Conservation (phyloP, 371 early-diverging fungal genomes). For the Circinella umbellata region DNA sequence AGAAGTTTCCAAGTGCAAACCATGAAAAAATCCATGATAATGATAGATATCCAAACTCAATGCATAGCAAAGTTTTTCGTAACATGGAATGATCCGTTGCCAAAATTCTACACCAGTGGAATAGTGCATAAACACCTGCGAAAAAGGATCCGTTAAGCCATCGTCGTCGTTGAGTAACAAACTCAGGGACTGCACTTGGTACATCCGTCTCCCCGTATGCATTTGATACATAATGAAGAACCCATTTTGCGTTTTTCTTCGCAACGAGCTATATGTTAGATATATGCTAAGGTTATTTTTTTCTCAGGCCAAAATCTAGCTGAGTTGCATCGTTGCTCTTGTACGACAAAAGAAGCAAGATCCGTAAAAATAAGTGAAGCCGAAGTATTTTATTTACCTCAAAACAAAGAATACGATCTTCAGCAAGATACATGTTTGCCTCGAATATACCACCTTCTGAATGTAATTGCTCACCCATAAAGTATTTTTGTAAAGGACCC, state of each 20-base stretch:
- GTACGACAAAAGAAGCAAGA: too few relatives aligned
- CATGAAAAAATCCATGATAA: slow-evolving; percentile 73
- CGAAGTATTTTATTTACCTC: slow-evolving; percentile 21
- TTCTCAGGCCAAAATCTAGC: too few relatives aligned
- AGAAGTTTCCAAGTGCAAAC: slow-evolving; percentile 77
- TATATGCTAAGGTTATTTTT: too few relatives aligned
- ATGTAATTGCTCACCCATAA: slow-evolving; percentile 91
- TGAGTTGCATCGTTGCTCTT: too few relatives aligned
- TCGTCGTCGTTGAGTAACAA: slow-evolving; percentile 86
- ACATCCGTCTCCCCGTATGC: slow-evolving; percentile 88
- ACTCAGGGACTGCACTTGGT: slow-evolving; percentile 76
- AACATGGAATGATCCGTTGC: slow-evolving; percentile 64
- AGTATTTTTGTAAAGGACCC: slow-evolving; percentile 89
- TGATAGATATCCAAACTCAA: slow-evolving; percentile 70
- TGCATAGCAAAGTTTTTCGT: slow-evolving; percentile 67
- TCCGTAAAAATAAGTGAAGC: too few relatives aligned
- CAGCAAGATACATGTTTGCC: slow-evolving; percentile 84
- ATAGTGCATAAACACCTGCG: slow-evolving; percentile 64
- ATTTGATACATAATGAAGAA: slow-evolving; percentile 68
- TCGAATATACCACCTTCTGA: slow-evolving; percentile 71
- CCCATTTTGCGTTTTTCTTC: slow-evolving; percentile 72
- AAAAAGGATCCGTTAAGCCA: slow-evolving; percentile 90
- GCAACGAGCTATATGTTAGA: slow-evolving; percentile 61
- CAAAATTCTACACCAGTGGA: slow-evolving; percentile 61
- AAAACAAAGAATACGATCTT: slow-evolving; percentile 89